These are phyloP conservation scores for Solanum clarkiae DNA, from an alignment of 257 asterid species.

Conservation along the genomic window DNA sequence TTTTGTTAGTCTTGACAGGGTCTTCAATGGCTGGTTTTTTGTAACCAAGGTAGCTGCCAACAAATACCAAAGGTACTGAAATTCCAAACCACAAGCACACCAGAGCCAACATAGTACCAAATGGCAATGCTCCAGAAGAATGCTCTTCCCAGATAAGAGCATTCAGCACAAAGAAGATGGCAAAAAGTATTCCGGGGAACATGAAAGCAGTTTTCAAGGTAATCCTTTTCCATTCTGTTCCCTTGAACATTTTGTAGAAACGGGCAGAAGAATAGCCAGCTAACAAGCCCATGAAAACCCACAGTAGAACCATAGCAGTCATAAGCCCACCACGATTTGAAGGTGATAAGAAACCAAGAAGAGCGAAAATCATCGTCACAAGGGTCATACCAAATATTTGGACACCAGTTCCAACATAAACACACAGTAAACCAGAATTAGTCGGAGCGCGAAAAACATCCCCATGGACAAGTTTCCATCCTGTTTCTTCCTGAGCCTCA, in stretches of 20 bases:
- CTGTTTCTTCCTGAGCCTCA: constrained; percentile 90
- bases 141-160: constrained; percentile 81
- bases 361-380: constrained; percentile 77
- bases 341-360: constrained; percentile 80
- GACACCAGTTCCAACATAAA: constrained; percentile 76
- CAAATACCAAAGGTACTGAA: constrained; percentile 74
- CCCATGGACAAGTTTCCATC: constrained; percentile 90
- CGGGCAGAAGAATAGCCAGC: constrained; percentile 84
- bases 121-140: constrained; percentile 87
- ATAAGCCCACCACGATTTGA: constrained; percentile 85
- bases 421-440: constrained; percentile 65
- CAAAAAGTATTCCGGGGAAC: constrained; percentile 81
- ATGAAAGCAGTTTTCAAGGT: constrained; percentile 79
- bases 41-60: constrained; percentile 78
- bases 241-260: constrained; percentile 68
- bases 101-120: constrained; percentile 76
- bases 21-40: constrained; percentile 65
- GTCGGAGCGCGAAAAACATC: constrained; percentile 66
- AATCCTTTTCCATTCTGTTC: constrained; percentile 73
- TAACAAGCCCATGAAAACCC: constrained; percentile 89
- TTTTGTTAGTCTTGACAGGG: constrained; percentile 79
- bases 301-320: constrained; percentile 88
- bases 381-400: constrained; percentile 78
- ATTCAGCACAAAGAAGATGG: constrained; percentile 55
- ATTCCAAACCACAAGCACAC: constrained; percentile 86